Evolutionary conservation across 345 rosid species (phyloP).

Genomic region (Populus tremula): DNA sequence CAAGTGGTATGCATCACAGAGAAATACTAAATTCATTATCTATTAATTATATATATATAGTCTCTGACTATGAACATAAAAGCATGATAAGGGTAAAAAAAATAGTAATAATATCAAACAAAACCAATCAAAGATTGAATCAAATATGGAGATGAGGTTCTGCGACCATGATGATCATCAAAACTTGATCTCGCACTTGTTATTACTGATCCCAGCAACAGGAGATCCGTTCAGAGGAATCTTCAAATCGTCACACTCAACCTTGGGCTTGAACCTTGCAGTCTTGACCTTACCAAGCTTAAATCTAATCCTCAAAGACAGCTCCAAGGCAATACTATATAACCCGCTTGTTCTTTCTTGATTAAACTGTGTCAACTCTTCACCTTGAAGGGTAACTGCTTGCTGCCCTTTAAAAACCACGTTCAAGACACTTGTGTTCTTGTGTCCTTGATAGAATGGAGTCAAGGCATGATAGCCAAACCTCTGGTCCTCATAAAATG

Average conservation of each 20-base stretch:
- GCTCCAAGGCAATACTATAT: constrained; percentile 51
- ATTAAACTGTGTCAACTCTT: constrained; percentile 26
- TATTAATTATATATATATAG: neutral
- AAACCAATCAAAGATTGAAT: neutral
- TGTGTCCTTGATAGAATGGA: constrained; percentile 80
- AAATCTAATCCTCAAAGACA: constrained; percentile 56
- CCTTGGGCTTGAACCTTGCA: constrained; percentile 46
- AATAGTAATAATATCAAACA: neutral
- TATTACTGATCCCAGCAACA: constrained; percentile 18
- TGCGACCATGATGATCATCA: constrained; percentile 21
- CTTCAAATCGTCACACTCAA: constrained; percentile 60
- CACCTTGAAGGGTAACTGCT: constrained; percentile 26
- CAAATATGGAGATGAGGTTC: neutral
- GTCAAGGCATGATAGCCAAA: constrained; percentile 24
- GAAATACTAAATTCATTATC: neutral
- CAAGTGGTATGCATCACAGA: neutral
- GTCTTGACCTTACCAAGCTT: constrained; percentile 55
- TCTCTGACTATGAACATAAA: neutral
- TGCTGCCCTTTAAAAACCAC: constrained; percentile 43
- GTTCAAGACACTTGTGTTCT: constrained; percentile 52
- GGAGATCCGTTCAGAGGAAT: constrained; percentile 44
- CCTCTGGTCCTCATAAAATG: constrained; percentile 36
- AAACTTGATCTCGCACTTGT: constrained; percentile 33
- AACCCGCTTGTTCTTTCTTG: constrained; percentile 37
- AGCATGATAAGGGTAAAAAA: neutral